Base-by-base conservation (phyloP, 768 basidiomycete genomes). In the Coprinopsis cinerea region DNA sequence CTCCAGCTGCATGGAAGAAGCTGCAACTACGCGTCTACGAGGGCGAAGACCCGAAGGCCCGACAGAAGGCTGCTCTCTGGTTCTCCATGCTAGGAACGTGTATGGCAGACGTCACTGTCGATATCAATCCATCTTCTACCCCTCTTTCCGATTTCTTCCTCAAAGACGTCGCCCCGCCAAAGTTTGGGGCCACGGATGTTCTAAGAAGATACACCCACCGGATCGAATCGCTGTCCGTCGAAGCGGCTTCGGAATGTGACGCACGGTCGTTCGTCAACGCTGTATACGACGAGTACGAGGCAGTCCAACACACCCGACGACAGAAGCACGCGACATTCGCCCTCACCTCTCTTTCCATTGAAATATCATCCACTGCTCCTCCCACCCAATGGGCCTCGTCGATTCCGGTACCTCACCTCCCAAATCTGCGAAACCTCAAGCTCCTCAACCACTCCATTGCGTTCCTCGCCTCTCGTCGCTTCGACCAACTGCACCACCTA, bases 1-100 rank as follows among this genome's bases (percentile, higher is more conserved):
- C 68, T 2, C 71, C 69, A 0, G 47, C 52, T 1, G 59, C 54
- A 3, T 71, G 71, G 69, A 58, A 53, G 15, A 51, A 57, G 6
- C 59, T 70, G 22, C 48, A 51, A 13, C 56, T 71, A 14, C 22
- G 44, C 11, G n/a, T 57, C 30, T 53, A 45, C 26, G 47, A 47
- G 27, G 58, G 54, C 23, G 28, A 44, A 23, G 54, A 58, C 24
- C 54, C 45, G 1, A 39, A 41, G 7, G 52, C 55, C 11, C 42
- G 37, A 1, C 40, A 48, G 9, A 72, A 72, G 48, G 57, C 62
- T n/a, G 48, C 54, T 14, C 37, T 59, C 6, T 70, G 67, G 66
- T 63, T 70, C 32, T 42, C 54, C 1, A 59, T 59, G 53, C 59
- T 63, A 4, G 59, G 61, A 17, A 58, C 59, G 2, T 65, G 63